These are phyloP conservation scores for Hanseniaspora pseudoguilliermondii DNA, from an alignment of 805 yeast species.

Conservation along the genomic window DNA sequence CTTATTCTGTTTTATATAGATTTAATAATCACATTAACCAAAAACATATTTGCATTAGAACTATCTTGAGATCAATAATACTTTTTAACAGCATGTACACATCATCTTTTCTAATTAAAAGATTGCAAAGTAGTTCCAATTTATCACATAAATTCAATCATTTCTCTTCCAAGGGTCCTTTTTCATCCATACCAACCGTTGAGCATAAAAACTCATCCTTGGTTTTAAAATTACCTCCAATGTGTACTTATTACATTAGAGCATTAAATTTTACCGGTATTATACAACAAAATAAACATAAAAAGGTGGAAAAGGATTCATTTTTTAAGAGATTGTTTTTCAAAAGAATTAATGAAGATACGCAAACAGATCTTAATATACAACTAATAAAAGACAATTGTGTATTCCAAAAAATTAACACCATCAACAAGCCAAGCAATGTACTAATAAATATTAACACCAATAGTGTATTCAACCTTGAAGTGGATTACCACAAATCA, in stretches of 20 bases:
- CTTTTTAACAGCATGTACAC: background rate
- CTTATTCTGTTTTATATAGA: too few relatives aligned
- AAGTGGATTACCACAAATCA: background rate
- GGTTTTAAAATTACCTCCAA: constrained; percentile 3
- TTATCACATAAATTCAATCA: background rate
- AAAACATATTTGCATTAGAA: too few relatives aligned
- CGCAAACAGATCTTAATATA: background rate
- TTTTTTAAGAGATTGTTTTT: background rate
- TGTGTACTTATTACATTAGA: constrained; percentile 7
- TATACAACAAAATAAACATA: background rate
- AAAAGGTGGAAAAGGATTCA: background rate
- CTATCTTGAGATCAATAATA: too few relatives aligned
- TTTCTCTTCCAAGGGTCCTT: constrained; percentile 11
- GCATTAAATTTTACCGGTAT: constrained; percentile 9
- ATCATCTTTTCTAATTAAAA: background rate
- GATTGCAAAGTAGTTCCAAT: background rate
- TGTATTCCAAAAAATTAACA: constrained; percentile 2
- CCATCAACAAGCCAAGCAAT: constrained; percentile 4
- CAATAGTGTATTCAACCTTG: background rate
- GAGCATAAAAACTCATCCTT: background rate
- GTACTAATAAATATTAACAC: constrained; percentile 3
- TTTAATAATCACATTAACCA: too few relatives aligned
- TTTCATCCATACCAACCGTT: constrained; percentile 1
- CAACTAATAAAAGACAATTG: constrained; percentile 4
- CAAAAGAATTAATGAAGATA: background rate